These are phyloP conservation scores for Torulaspora delbrueckii DNA, from an alignment of 805 yeast species.

Conservation along the genomic window DNA sequence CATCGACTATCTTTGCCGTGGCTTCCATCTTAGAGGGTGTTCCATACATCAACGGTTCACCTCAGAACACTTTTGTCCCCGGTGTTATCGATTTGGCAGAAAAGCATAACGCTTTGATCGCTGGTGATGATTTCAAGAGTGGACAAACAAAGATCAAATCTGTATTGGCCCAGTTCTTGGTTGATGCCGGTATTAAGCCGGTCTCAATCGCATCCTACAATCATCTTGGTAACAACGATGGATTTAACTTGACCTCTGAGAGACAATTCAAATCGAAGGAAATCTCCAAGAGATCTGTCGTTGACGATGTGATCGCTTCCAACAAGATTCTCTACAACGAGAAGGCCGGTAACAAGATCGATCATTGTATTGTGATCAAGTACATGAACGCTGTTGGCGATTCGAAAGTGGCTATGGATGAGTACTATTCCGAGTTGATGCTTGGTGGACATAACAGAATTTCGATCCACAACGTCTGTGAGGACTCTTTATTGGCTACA, in stretches of 20 bases:
- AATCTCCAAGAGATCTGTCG: conserved; percentile 86
- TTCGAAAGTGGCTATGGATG: conserved; percentile 97
- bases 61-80: conserved; percentile 96
- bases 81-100: conserved; percentile 91
- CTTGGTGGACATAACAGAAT: conserved; percentile 95
- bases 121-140: conserved; percentile 95
- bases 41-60: conserved; percentile 94
- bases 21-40: conserved; percentile 84
- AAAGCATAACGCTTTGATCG: conserved; percentile 67
- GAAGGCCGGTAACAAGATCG: conserved; percentile 70
- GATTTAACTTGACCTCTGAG: conserved; percentile 85
- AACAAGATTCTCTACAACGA: conserved; percentile 80
- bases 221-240: conserved; percentile 95
- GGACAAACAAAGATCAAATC: conserved; percentile 96
- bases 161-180: conserved; percentile 92
- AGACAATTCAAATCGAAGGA: conserved; percentile 93
- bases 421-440: conserved; percentile 94
- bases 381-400: conserved; percentile 93
- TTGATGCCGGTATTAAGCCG: conserved; percentile 96
- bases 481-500: conserved; percentile 90
- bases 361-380: conserved; percentile 93
- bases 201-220: conserved; percentile 91
- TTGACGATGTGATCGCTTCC: conserved; percentile 89
- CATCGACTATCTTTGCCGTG: conserved; percentile 90
- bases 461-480: conserved; percentile 92